Percentiles rank a stretch among this genome's conserved stretches.
phyloP scores from a whole-genome alignment of 139 green algal genomes.

The Chlamydomonas applanata region DNA sequence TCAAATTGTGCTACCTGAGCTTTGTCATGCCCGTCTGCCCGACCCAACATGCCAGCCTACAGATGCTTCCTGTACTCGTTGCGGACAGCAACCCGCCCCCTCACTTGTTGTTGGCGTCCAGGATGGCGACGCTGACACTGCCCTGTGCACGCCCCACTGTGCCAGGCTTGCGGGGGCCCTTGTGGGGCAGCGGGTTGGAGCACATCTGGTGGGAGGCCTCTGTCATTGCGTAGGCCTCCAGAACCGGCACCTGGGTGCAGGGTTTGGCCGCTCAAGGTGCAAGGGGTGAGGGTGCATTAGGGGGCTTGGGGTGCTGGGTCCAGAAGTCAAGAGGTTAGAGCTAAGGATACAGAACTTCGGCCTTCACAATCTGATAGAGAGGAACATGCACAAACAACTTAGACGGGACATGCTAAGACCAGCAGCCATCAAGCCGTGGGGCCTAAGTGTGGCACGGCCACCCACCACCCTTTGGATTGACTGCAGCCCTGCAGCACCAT shows the following conservation, averaged over 20 bases:
- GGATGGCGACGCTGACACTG: slow-evolving; percentile 37
- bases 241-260: slow-evolving; percentile 58
- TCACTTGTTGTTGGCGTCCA: slow-evolving; percentile 42
- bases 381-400: no score
- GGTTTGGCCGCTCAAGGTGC: neutral
- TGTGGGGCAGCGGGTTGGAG: slow-evolving; percentile 73
- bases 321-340: no score
- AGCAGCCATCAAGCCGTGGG: no score
- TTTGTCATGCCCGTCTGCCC: no score
- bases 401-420: no score
- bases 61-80: neutral
- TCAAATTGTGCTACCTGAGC: no score
- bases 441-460: no score
- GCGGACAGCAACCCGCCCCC: neutral
- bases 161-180: slow-evolving; percentile 57
- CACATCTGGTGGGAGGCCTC: slow-evolving; percentile 88
- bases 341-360: neutral
- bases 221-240: slow-evolving; percentile 91
- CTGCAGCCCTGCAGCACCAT: no score
- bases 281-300: neutral
- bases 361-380: neutral
- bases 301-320: neutral
- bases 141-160: slow-evolving; percentile 46
- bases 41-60: neutral
- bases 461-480: no score